Percentiles rank a stretch among this genome's conserved stretches.
Evolutionary conservation across 2,329 filamentous ascomycete genomes (phyloP).

Genomic region (Blastomyces parvus): DNA sequence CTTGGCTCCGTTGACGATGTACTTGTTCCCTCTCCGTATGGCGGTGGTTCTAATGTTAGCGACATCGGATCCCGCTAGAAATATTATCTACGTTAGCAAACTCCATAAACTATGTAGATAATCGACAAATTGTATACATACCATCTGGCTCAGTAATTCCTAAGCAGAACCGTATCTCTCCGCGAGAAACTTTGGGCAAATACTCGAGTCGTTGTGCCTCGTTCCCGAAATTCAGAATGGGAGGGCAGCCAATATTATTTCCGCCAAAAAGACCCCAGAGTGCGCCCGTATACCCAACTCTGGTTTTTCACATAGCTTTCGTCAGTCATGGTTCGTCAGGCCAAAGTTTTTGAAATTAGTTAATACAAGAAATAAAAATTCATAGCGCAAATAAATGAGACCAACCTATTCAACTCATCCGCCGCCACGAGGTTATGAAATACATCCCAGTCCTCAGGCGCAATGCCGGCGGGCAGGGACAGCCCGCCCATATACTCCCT

Average conservation of each 20-base stretch:
- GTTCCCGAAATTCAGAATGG: constrained; percentile 54
- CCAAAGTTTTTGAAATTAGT: not conserved
- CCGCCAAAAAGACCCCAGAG: constrained; percentile 50
- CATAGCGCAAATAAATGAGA: not conserved
- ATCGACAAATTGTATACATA: constrained; percentile 18
- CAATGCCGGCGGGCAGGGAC: constrained; percentile 38
- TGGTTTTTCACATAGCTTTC: constrained; percentile 20
- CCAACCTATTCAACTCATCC: constrained; percentile 40
- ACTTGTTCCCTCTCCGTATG: constrained; percentile 41
- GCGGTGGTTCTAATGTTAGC: constrained; percentile 55
- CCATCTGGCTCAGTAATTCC: constrained; percentile 57
- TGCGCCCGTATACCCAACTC: constrained; percentile 50
- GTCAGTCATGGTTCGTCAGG: not conserved
- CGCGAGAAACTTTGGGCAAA: constrained; percentile 50
- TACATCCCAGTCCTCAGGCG: constrained; percentile 43
- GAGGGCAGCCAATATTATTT: constrained; percentile 54
- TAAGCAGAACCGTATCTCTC: constrained; percentile 53
- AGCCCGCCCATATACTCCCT: constrained; percentile 33
- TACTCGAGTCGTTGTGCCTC: constrained; percentile 50
- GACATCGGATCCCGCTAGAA: constrained; percentile 51
- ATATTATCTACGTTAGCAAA: constrained; percentile 19
- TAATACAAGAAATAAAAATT: not conserved
- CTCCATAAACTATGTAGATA: not conserved
- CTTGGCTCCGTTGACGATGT: constrained; percentile 58
- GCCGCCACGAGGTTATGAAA: constrained; percentile 48